Evolutionary conservation across 2,329 filamentous ascomycete genomes (phyloP).

Genomic region (Ascosphaera apis): DNA sequence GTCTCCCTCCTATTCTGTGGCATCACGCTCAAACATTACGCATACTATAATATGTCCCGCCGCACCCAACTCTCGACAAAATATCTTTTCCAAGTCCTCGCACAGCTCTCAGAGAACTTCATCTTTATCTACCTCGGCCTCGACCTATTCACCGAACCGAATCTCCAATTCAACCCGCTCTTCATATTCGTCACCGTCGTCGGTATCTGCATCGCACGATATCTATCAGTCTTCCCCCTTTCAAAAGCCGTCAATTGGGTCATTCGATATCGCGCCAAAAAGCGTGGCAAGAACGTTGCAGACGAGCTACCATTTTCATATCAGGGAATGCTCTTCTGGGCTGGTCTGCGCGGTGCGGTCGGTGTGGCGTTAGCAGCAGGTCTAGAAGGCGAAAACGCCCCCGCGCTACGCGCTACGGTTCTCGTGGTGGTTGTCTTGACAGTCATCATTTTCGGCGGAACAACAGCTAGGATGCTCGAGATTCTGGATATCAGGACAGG

Average conservation of each 20-base stretch:
- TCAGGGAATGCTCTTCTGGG: slow-evolving; percentile 99
- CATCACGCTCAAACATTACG: slow-evolving; percentile 95
- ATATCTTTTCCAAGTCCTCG: slow-evolving; percentile 84
- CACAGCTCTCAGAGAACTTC: slow-evolving; percentile 93
- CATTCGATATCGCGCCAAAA: slow-evolving; percentile 60
- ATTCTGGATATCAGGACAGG: slow-evolving; percentile 92
- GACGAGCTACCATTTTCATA: slow-evolving; percentile 89
- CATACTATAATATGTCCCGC: slow-evolving; percentile 99
- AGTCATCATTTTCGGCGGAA: slow-evolving; percentile 96
- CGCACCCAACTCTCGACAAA: slow-evolving; percentile 95
- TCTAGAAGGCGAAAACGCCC: slow-evolving; percentile 57
- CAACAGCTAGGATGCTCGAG: slow-evolving; percentile 90
- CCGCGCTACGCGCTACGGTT: slow-evolving; percentile 78
- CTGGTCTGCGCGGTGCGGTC: slow-evolving; percentile 80
- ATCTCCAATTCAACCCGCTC: slow-evolving; percentile 74
- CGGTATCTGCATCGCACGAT: slow-evolving; percentile 78
- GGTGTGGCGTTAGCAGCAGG: slow-evolving; percentile 85
- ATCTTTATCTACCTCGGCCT: slow-evolving; percentile 98
- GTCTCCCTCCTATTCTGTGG: slow-evolving; percentile 92
- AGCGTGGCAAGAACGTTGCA: slow-evolving; percentile 49
- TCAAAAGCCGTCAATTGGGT: slow-evolving; percentile 81
- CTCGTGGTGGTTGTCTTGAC: slow-evolving; percentile 91
- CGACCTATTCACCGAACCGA: slow-evolving; percentile 76
- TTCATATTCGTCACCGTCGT: slow-evolving; percentile 84
- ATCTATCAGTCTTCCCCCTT: slow-evolving; percentile 84